Evolutionary conservation across 129 eudicot species (phyloP).

Genomic region (Kitagawia praeruptora): DNA sequence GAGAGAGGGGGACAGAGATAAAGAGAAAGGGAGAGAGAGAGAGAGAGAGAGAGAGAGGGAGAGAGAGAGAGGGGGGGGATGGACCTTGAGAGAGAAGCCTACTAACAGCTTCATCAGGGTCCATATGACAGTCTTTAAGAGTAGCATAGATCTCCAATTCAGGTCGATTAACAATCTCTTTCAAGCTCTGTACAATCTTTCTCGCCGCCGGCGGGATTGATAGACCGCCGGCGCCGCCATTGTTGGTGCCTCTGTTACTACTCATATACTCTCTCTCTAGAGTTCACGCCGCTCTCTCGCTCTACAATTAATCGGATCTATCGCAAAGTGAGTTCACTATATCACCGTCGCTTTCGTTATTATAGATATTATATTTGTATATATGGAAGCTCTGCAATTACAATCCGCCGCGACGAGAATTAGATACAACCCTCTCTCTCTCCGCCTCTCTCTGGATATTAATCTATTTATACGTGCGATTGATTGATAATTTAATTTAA

Average conservation of each 20-base stretch:
- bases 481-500: neutral
- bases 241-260: conserved; percentile 20
- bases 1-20: neutral
- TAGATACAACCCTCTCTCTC: conserved; percentile 5
- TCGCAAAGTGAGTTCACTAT: neutral
- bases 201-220: conserved; percentile 37
- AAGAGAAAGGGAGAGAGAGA: too few species aligned
- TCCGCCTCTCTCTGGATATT: neutral
- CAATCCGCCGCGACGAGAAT: conserved; percentile 11
- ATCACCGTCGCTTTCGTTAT: neutral
- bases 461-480: neutral
- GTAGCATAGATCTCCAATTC: conserved; percentile 56
- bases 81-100: conserved; percentile 63
- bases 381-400: neutral
- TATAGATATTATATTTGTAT: neutral
- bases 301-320: conserved; percentile 1
- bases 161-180: conserved; percentile 51
- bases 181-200: conserved; percentile 50
- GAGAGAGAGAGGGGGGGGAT: neutral
- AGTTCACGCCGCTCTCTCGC: neutral
- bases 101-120: conserved; percentile 56
- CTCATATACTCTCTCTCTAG: conserved; percentile 22
- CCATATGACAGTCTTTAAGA: conserved; percentile 63
- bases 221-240: conserved; percentile 23
- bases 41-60: too few species aligned